phyloP scores from a whole-genome alignment of 176 grass and related monocot genomes.

The Avena eriantha region DNA sequence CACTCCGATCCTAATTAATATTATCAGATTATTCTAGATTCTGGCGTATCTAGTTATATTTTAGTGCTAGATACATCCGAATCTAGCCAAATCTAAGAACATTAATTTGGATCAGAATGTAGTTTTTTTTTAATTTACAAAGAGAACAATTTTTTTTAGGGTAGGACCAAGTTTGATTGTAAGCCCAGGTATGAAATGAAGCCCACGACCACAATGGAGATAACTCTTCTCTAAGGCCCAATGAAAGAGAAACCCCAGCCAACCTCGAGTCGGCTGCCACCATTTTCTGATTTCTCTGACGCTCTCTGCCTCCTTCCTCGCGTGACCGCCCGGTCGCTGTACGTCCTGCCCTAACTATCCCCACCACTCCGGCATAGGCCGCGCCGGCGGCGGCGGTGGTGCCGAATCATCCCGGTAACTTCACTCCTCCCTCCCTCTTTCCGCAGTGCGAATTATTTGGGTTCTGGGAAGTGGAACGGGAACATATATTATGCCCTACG shows the following conservation, averaged over 20 bases:
- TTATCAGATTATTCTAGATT: too few relatives aligned
- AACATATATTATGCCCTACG: neutral
- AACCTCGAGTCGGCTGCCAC: neutral
- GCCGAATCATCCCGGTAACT: constrained; percentile 27
- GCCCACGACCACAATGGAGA: neutral
- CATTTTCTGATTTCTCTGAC: constrained; percentile 2
- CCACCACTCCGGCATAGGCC: neutral
- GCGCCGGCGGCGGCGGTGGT: neutral
- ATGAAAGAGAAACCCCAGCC: neutral
- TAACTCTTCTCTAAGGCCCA: neutral
- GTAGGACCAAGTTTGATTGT: neutral
- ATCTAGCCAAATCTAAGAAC: too few relatives aligned
- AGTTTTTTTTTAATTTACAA: too few relatives aligned
- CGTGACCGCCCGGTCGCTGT: neutral
- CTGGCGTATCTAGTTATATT: too few relatives aligned
- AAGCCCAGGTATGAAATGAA: constrained; percentile 1
- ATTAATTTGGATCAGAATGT: too few relatives aligned
- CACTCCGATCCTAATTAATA: too few relatives aligned
- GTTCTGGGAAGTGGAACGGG: neutral
- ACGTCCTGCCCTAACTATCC: constrained; percentile 18
- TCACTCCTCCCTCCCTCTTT: neutral
- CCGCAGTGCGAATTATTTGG: neutral
- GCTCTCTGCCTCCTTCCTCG: neutral
- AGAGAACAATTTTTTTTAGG: too few relatives aligned
- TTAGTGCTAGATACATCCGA: too few relatives aligned